Evolutionary conservation across 2,329 filamentous ascomycete genomes (phyloP), one percentile per base, ranked within the genome.

Genomic region (Pseudocercospora fijiensis): DNA sequence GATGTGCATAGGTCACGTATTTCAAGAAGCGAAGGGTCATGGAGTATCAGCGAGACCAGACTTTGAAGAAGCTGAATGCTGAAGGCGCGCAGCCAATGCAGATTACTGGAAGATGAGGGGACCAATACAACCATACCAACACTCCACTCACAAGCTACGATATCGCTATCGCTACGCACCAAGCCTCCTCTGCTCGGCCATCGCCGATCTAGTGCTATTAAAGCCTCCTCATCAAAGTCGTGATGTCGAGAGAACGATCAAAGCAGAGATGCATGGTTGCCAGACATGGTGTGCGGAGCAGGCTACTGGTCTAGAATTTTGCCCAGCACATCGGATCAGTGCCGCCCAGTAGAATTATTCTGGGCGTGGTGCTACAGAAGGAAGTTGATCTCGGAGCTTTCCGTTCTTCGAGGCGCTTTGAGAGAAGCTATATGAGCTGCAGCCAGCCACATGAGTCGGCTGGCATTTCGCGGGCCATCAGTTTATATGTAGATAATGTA

Each of bases 11-110:
- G 91, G 90, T 97, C 65, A 92, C 92, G 79, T 98, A 99, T 79
- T 99, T 99, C 80, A 97, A 98, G 83, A 93, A 97, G 79, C 90
- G 92, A 80, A 85, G 95, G 73, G 91, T 98, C 37, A 94, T 96
- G 79, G 95, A 99, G 71, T 85, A 90, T 74, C 90, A 96, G 72
- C 92, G 94, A 78, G 89, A 90, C 74, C 83, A 88, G 78, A 90
- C 91, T 24, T 81, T 96, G 68, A 88, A 90, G 72, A 86, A 87
- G 75, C 85, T 96, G 71, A 76, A 79, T 74, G 76, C 78, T 69
- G 73, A 83, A 74, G 79, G 79, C 11, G 76, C 75, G 76, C 69
- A 68, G 55, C 60, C 63, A 9, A 68, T 73, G 65, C 64, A 71
- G 20, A 59, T 37, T 27, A 22, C 30, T 13, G 47, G 45, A 20